These are phyloP conservation scores for Blastomyces parvus DNA, from an alignment of 2,329 filamentous ascomycete species.

Conservation along the genomic window DNA sequence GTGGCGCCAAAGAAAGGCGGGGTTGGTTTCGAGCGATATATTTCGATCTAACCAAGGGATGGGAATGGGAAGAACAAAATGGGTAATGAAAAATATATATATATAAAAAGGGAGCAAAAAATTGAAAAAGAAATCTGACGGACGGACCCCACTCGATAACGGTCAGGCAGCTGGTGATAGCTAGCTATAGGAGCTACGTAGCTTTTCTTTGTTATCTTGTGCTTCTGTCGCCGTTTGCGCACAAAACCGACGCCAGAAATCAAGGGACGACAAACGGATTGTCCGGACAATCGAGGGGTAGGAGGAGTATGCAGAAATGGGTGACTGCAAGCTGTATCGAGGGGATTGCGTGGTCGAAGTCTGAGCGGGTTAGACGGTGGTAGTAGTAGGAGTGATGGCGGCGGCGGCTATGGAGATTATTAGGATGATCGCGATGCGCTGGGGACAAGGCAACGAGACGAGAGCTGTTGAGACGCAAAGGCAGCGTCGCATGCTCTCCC, in stretches of 20 bases:
- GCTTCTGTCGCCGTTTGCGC: not conserved
- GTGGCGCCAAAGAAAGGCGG: not conserved
- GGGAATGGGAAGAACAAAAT: no score
- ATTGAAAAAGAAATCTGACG: no score
- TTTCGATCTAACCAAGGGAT: not conserved
- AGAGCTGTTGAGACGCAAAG: slow-evolving; percentile 2
- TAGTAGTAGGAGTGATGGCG: not conserved
- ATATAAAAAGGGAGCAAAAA: no score
- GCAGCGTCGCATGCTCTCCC: slow-evolving; percentile 1
- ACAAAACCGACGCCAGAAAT: not conserved
- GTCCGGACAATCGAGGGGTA: not conserved
- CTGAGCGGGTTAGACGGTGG: not conserved
- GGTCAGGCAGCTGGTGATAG: not conserved
- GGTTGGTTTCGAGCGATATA: not conserved
- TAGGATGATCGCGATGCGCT: not conserved
- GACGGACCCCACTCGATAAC: not conserved
- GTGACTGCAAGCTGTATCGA: not conserved
- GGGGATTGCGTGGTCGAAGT: not conserved
- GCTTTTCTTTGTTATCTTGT: not conserved
- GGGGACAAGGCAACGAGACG: slow-evolving; percentile 5
- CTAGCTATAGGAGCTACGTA: not conserved
- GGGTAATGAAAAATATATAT: no score
- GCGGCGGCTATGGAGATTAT: not conserved
- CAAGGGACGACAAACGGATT: not conserved
- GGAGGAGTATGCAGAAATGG: no score